Conservation (phyloP, 305 asterid species). For the Fraxinus nigra region DNA sequence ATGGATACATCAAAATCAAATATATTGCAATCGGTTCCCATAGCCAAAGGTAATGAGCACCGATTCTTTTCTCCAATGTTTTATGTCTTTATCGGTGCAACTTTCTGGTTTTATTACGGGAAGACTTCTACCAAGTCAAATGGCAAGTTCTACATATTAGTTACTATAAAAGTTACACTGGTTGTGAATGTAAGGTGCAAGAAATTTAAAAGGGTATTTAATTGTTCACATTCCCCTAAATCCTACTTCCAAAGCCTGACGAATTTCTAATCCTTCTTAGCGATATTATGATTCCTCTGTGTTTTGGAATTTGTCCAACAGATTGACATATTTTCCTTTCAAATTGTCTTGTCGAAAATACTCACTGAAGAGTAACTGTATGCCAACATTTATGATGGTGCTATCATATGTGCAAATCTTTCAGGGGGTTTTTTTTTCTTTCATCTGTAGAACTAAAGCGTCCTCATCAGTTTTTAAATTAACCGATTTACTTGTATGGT, state of each 20-base stretch:
- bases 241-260: background rate
- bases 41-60: no score
- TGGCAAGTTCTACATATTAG: no score
- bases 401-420: constrained; percentile 58
- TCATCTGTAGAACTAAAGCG: background rate
- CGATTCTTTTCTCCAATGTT: no score
- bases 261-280: constrained; percentile 3
- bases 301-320: constrained; percentile 32
- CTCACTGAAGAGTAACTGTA: constrained; percentile 87
- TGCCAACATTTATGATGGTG: constrained; percentile 80
- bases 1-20: no score
- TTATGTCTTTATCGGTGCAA: no score
- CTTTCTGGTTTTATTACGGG: no score
- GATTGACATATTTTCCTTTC: constrained; percentile 85
- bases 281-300: background rate
- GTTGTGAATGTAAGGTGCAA: background rate
- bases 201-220: constrained; percentile 7
- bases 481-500: background rate
- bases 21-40: no score
- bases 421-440: background rate
- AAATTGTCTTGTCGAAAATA: constrained; percentile 81
- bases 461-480: background rate
- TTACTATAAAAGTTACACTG: no score
- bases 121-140: no score
- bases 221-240: background rate